phyloP scores from a whole-genome alignment of 441 rosid genomes.

The Raphanus hybrid region DNA sequence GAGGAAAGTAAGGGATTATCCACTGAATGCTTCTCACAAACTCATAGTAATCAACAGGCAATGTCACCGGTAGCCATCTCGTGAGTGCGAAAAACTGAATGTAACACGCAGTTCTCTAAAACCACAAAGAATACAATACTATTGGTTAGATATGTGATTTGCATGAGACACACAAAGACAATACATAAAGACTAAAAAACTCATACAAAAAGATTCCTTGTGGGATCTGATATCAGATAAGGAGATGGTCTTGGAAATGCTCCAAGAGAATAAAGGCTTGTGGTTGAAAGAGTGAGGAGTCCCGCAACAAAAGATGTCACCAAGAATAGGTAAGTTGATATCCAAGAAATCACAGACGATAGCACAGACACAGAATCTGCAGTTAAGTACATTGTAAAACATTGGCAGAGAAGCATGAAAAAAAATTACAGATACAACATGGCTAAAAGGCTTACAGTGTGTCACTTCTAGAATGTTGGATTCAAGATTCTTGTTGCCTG shows the following conservation, averaged over 20 bases:
- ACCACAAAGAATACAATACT: slow-evolving; percentile 2
- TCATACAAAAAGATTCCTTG: slow-evolving; percentile 84
- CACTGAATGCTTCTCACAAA: slow-evolving; percentile 74
- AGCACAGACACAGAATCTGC: slow-evolving; percentile 72
- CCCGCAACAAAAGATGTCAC: slow-evolving; percentile 68
- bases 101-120: slow-evolving; percentile 85
- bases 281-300: slow-evolving; percentile 80
- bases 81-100: slow-evolving; percentile 91
- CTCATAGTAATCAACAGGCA: slow-evolving; percentile 84
- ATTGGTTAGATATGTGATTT: neutral
- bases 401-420: slow-evolving; percentile 18
- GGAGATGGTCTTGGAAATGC: slow-evolving; percentile 70
- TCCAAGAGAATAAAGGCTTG: slow-evolving; percentile 74
- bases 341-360: slow-evolving; percentile 54
- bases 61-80: slow-evolving; percentile 74
- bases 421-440: neutral
- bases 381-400: slow-evolving; percentile 28
- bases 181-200: neutral
- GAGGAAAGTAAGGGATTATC: slow-evolving; percentile 90
- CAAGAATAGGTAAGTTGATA: slow-evolving; percentile 63
- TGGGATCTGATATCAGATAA: slow-evolving; percentile 64
- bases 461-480: slow-evolving; percentile 79
- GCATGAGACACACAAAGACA: too few relatives aligned
- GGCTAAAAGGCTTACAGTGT: slow-evolving; percentile 61
- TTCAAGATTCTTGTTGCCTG: slow-evolving; percentile 82